These are phyloP conservation scores for Vitis hybrid DNA, from an alignment of 177 flowering plant genomes.

Conservation along the genomic window DNA sequence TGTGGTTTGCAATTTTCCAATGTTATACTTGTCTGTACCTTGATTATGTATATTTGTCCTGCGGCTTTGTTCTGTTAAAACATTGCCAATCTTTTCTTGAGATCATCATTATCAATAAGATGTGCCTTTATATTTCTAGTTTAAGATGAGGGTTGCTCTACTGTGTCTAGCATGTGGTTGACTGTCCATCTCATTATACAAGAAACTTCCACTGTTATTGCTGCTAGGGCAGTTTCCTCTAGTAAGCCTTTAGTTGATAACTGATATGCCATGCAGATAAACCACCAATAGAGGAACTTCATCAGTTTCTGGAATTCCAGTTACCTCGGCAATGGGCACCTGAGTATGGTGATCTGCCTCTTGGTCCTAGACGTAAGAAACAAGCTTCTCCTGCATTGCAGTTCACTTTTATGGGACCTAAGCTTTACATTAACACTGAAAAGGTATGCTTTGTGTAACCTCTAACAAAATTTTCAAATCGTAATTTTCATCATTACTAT, in stretches of 20 bases:
- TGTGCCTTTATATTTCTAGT: background rate
- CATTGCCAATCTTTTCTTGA: too few species aligned
- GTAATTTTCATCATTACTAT: background rate
- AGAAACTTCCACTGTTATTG: too few species aligned
- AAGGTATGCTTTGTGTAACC: conserved; percentile 36
- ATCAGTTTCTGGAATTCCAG: conserved; percentile 82
- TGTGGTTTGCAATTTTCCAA: too few species aligned
- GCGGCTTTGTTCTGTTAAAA: too few species aligned
- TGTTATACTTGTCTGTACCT: too few species aligned
- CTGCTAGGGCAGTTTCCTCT: too few species aligned
- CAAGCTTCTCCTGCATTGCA: conserved; percentile 64
- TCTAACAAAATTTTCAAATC: background rate
- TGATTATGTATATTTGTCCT: too few species aligned
- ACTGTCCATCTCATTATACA: too few species aligned
- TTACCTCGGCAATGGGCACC: conserved; percentile 96
- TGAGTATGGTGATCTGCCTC: conserved; percentile 71
- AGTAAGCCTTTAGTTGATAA: background rate
- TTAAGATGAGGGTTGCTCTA: too few species aligned
- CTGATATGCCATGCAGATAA: conserved; percentile 56
- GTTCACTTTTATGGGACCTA: conserved; percentile 76
- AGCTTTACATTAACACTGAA: conserved; percentile 65
- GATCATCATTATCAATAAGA: background rate
- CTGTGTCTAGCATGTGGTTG: too few species aligned
- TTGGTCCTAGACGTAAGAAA: conserved; percentile 56
- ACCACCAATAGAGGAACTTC: conserved; percentile 84